Conservation (phyloP, 768 basidiomycete genomes). For the Suillus cothurnatus region DNA sequence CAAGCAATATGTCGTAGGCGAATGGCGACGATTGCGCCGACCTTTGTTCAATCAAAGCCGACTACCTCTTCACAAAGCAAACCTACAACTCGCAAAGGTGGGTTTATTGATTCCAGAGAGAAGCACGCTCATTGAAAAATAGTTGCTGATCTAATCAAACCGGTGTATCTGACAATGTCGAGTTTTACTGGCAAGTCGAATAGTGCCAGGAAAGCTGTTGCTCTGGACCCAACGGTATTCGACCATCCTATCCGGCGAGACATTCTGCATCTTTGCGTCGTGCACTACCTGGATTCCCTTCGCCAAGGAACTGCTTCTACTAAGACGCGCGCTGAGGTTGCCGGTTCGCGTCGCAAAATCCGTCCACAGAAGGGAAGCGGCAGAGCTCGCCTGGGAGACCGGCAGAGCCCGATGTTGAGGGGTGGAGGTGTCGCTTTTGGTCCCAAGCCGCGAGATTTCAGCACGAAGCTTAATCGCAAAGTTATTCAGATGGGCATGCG, state of each 20-base stretch:
- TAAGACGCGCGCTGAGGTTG: slow-evolving; percentile 89
- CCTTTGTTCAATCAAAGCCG: slow-evolving; percentile 5
- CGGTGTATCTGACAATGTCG: slow-evolving; percentile 65
- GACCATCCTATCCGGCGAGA: slow-evolving; percentile 86
- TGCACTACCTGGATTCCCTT: slow-evolving; percentile 83
- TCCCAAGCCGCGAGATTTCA: slow-evolving; percentile 89
- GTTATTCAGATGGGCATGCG: slow-evolving; percentile 92
- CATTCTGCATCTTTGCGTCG: slow-evolving; percentile 90
- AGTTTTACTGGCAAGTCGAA: slow-evolving; percentile 49
- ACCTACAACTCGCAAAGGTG: slow-evolving; percentile 19
- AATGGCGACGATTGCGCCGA: slow-evolving; percentile 16
- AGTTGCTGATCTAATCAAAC: slow-evolving; percentile 45
- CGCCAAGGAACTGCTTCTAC: slow-evolving; percentile 93
- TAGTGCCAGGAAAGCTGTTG: slow-evolving; percentile 50
- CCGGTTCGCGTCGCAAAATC: slow-evolving; percentile 87
- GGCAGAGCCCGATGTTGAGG: slow-evolving; percentile 80
- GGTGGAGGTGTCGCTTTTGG: slow-evolving; percentile 95
- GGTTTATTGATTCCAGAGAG: slow-evolving; percentile 11
- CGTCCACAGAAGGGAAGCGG: slow-evolving; percentile 92
- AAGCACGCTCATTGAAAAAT: slow-evolving; percentile 11
- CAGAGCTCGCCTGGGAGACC: slow-evolving; percentile 86
- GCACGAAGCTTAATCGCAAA: slow-evolving; percentile 90
- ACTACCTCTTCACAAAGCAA: slow-evolving; percentile 2
- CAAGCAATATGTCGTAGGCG: slow-evolving; percentile 12
- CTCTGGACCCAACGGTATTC: slow-evolving; percentile 83